A percentile compares a stretch with the other conserved stretches of the same genome.
Conservation (phyloP, 768 basidiomycete species). For the Calocybe gangraenosa region DNA sequence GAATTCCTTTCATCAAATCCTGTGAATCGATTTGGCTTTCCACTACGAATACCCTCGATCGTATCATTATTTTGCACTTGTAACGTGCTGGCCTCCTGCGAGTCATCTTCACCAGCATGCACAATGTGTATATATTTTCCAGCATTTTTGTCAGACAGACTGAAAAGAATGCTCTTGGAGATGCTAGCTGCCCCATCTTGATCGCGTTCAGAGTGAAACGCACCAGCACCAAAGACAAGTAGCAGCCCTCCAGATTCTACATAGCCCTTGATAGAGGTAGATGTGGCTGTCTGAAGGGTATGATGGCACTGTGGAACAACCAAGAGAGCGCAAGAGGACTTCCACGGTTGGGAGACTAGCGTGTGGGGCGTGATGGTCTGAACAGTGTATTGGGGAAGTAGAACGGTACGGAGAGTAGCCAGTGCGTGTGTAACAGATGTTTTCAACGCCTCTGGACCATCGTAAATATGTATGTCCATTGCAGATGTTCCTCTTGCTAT, state of each 20-base stretch:
- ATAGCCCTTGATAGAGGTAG: constrained; percentile 50
- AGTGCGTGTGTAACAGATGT: constrained; percentile 40
- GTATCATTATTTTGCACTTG: constrained; percentile 18
- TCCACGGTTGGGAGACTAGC: constrained; percentile 74
- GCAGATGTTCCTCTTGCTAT: neutral
- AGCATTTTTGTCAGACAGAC: constrained; percentile 30
- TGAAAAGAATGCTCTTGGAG: constrained; percentile 26
- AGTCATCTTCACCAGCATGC: constrained; percentile 3
- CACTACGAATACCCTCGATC: constrained; percentile 25
- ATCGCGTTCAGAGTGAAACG: constrained; percentile 34
- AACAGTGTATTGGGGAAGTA: constrained; percentile 75
- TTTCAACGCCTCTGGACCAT: constrained; percentile 55
- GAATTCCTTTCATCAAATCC: constrained; percentile 25
- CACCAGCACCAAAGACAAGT: constrained; percentile 60
- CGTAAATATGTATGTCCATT: constrained; percentile 78
- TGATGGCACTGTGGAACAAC: constrained; percentile 66
- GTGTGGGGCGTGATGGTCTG: constrained; percentile 57
- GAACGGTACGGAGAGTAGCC: constrained; percentile 45
- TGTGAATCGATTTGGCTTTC: constrained; percentile 20
- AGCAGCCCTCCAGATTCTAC: constrained; percentile 68
- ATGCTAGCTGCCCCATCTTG: constrained; percentile 16
- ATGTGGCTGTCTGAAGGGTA: constrained; percentile 33
- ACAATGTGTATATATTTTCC: constrained; percentile 28
- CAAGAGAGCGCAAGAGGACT: constrained; percentile 67
- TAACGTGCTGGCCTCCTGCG: constrained; percentile 15